Evolutionary conservation across 495 filamentous ascomycete species (phyloP), one percentile per base, ranked within the genome.

Genomic region (Astrothelium subdiscretum): DNA sequence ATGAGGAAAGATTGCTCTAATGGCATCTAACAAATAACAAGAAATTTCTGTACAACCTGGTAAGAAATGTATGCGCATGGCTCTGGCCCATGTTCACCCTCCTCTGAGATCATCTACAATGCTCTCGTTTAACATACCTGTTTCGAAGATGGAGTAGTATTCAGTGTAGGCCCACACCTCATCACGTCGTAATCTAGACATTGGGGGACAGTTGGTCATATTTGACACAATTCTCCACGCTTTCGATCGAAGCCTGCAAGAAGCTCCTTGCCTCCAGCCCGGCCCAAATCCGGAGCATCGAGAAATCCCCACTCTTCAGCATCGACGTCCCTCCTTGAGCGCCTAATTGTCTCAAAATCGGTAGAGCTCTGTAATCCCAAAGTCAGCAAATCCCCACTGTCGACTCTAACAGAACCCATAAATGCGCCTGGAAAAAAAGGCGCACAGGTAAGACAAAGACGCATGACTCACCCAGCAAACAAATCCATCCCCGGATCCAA

Each of bases 281-380:
- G 35, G 92, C 81, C 94, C 94, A 98, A 0, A 98, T 85, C 70
- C 91, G 90, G 65, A 97, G 75, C 86, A 98, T 92, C n/a, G 87
- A 90, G 66, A 89, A 87, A 68, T 95, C 92, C n/a, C 59, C 79
- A 22, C 77, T 77, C 32, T 72, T 68, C 8, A 81, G 71, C 76
- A 86, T 82, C 1, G 81, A 80, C 40, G 81, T 81, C n/a, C 87
- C 81, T 61, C 88, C 84, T 65, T 90, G 86, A 5, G 89, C 83
- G 26, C 94, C 92, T 8, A 98, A 81, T 68, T 94, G 85, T 68
- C 94, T 82, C 43, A 98, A 79, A 60, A 98, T 97, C 0, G 94
- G 94, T 51, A 98, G 78, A 15, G 92, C 89, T 71, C 90, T 92
- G 61, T 42, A 51, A 12, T 67, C n/a, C 63, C 18, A 59, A 24